Evolutionary conservation across 2,329 filamentous ascomycete genomes (phyloP).

Genomic region (Plectosphaerella plurivora): DNA sequence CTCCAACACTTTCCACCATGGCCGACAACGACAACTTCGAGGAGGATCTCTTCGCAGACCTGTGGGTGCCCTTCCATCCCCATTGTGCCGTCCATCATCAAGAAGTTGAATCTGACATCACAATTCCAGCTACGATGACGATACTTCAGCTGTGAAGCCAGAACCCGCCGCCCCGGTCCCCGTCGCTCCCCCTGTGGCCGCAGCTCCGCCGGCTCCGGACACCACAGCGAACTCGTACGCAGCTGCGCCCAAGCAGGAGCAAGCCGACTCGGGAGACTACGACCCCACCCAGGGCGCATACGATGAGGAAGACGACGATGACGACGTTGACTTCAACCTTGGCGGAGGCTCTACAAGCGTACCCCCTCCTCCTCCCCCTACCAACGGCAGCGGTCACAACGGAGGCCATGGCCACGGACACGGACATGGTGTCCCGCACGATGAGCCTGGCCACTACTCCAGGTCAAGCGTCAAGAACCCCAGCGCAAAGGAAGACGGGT

Average conservation of each 20-base stretch:
- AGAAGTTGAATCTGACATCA: not conserved
- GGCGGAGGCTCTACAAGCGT: slow-evolving; percentile 20
- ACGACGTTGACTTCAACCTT: slow-evolving; percentile 56
- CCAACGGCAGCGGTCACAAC: slow-evolving; percentile 13
- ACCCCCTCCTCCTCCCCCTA: not conserved
- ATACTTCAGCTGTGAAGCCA: slow-evolving; percentile 47
- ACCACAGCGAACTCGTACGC: slow-evolving; percentile 25
- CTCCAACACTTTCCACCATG: slow-evolving; percentile 45
- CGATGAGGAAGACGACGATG: slow-evolving; percentile 46
- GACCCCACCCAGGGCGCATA: slow-evolving; percentile 34
- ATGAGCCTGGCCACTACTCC: slow-evolving; percentile 22
- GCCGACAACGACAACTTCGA: slow-evolving; percentile 79
- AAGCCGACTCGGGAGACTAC: slow-evolving; percentile 27
- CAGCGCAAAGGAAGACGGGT: slow-evolving; percentile 85
- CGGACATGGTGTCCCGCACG: slow-evolving; percentile 22
- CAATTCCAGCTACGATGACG: slow-evolving; percentile 57
- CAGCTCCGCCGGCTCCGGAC: slow-evolving; percentile 26
- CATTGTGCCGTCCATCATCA: not conserved
- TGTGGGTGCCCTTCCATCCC: slow-evolving; percentile 54
- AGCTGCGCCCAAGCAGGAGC: slow-evolving; percentile 18
- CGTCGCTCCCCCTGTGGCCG: slow-evolving; percentile 16
- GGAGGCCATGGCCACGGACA: slow-evolving; percentile 24
- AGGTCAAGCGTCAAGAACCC: slow-evolving; percentile 43
- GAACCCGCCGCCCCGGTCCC: slow-evolving; percentile 23
- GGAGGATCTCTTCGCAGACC: slow-evolving; percentile 92